Evolutionary conservation across 2,329 filamentous ascomycete species (phyloP), one percentile per base, ranked within the genome.

Genomic region (Trichophyton rubrum): DNA sequence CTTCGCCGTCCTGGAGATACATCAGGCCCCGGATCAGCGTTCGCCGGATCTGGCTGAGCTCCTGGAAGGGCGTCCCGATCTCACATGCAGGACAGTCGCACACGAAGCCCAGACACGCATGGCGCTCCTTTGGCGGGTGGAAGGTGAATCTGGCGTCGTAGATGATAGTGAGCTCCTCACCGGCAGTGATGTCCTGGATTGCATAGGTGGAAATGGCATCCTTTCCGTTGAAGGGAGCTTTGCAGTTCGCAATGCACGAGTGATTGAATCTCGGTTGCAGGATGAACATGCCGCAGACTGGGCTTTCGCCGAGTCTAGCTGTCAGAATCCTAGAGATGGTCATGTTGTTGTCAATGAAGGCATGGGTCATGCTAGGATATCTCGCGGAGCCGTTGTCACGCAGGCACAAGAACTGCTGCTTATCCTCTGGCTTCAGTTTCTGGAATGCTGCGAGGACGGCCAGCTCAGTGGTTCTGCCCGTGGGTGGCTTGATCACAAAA

Each of bases 161-260:
- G 24, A 33, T 56, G 45, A 62, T 38, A 4, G 61, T 61, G 33
- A 72, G 65, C 53, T 72, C 68, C 20, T 67, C 64, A 0, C 68
- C 69, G 3, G 43, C 43, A 7, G 41, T 27, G 49, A 72, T 68
- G 9, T 63, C 56, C 13, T 17, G 60, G 38, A 56, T 62, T 8
- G 67, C 65, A 30, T 64, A 65, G 2, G 69, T 58, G 0, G 62
- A 51, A 1, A 65, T 59, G 4, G 61, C 27, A 40, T 58, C 15
- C 13, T 24, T 35, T 8, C 45, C 38, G 17, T 30, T 38, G 11
- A 68, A 24, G 7, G 60, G 62, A 13, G 62, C 63, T 17, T 64
- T 60, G 8, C 63, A 61, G 53, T 69, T 70, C 0, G 69, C 66
- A 2, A 64, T 41, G 38, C 69, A 70, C 2, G 66, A 62, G 61